These are phyloP conservation scores for Calcarisporium arbuscula DNA, from an alignment of 2,329 filamentous ascomycete genomes.

Conservation along the genomic window DNA sequence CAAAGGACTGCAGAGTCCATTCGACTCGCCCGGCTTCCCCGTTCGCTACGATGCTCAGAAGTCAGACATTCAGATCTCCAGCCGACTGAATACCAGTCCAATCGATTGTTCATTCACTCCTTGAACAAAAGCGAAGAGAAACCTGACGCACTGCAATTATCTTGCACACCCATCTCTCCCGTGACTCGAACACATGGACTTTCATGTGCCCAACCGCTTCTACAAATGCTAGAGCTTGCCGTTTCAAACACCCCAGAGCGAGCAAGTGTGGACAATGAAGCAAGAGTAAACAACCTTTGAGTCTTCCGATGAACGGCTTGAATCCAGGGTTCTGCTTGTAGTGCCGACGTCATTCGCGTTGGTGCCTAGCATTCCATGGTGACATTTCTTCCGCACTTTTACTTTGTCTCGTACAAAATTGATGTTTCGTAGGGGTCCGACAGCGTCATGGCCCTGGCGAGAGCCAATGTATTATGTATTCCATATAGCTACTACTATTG, in stretches of 20 bases:
- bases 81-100: no score
- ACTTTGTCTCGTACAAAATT: neutral
- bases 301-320: constrained; percentile 15
- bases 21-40: no score
- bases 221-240: constrained; percentile 62
- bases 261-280: constrained; percentile 66
- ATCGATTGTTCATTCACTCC: neutral
- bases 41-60: no score
- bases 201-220: constrained; percentile 39
- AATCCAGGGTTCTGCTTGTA: constrained; percentile 25
- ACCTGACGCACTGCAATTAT: no score
- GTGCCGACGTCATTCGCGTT: constrained; percentile 16
- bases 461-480: neutral
- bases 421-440: no score
- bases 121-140: no score
- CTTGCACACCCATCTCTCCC: no score
- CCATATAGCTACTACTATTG: no score
- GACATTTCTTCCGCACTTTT: constrained; percentile 18
- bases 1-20: no score
- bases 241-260: constrained; percentile 47
- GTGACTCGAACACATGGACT: no score
- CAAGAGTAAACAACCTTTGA: constrained; percentile 42
- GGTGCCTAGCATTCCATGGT: constrained; percentile 29
- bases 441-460: neutral
- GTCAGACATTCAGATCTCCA: no score